Percentiles rank a stretch among this genome's conserved stretches.
These are phyloP conservation scores for Pilatotrama ljubarskyi DNA, from an alignment of 768 basidiomycete species.

Conservation along the genomic window DNA sequence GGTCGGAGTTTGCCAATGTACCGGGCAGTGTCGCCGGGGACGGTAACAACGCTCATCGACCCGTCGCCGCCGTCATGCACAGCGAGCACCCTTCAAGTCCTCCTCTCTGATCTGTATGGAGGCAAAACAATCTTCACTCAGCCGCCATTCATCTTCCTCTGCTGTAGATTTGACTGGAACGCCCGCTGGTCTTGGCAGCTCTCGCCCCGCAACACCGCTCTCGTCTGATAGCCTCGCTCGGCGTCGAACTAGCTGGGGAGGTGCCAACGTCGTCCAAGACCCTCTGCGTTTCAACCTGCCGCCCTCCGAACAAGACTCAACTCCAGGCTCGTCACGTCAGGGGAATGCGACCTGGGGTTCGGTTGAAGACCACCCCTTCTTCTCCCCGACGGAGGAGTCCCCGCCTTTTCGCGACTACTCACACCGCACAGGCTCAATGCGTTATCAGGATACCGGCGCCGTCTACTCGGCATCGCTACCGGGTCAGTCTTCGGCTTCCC, in stretches of 20 bases:
- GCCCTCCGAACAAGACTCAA: conserved; percentile 26
- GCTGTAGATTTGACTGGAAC: conserved; percentile 55
- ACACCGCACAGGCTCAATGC: conserved; percentile 19
- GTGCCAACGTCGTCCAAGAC: conserved; percentile 46
- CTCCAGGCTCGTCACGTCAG: conserved; percentile 28
- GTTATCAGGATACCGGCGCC: conserved; percentile 25
- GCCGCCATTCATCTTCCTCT: conserved; percentile 47
- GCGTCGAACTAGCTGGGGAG: conserved; percentile 61
- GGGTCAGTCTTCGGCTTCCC: conserved; percentile 53
- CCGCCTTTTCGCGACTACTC: conserved; percentile 36
- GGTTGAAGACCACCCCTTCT: conserved; percentile 55
- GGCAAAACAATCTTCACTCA: conserved; percentile 12
- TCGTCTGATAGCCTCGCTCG: conserved; percentile 46
- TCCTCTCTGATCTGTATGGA: conserved; percentile 19
- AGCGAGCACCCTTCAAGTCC: conserved; percentile 10
- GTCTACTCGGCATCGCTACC: conserved; percentile 45
- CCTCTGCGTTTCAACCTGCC: conserved; percentile 43
- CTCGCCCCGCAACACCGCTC: conserved; percentile 53
- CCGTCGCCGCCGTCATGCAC: conserved; percentile 22
- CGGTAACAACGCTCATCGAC: conserved; percentile 11
- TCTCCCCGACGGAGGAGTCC: conserved; percentile 41
- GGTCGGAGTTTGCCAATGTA: neutral
- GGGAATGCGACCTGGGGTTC: conserved; percentile 26
- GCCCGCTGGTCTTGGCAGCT: conserved; percentile 42
- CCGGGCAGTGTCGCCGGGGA: neutral